These are phyloP conservation scores for Penicillium brasilianum DNA, from an alignment of 2,329 filamentous ascomycete species.

Conservation along the genomic window DNA sequence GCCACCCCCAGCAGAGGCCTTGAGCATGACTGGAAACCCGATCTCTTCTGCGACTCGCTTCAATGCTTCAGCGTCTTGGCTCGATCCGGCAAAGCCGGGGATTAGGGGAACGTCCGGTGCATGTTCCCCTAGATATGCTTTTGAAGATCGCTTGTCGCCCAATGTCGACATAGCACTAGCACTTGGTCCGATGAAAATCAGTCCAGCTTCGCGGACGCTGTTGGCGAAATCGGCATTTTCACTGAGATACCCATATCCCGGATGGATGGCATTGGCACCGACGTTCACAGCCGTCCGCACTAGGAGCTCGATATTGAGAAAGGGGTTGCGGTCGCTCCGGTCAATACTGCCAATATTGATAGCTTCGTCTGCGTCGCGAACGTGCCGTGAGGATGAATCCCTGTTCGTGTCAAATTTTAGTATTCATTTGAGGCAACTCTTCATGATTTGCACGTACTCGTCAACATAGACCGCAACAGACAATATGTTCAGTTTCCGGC, in stretches of 20 bases:
- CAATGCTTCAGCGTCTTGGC: constrained; percentile 29
- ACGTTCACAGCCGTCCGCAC: constrained; percentile 31
- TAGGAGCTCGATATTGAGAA: constrained; percentile 38
- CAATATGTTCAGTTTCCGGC: constrained; percentile 29
- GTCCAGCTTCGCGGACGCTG: constrained; percentile 33
- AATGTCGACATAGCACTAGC: constrained; percentile 37
- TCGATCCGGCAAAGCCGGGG: constrained; percentile 32
- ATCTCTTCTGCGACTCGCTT: constrained; percentile 31
- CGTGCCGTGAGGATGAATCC: constrained; percentile 37
- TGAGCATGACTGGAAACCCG: constrained; percentile 52
- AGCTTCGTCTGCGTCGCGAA: constrained; percentile 41
- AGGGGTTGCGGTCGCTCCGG: constrained; percentile 22
- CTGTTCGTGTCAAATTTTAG: constrained; percentile 15
- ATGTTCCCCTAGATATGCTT: constrained; percentile 26
- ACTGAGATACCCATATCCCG: constrained; percentile 44
- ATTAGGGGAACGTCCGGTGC: constrained; percentile 38
- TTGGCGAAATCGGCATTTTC: constrained; percentile 42
- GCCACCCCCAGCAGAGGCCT: constrained; percentile 56
- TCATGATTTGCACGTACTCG: constrained; percentile 9
- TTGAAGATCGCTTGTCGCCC: constrained; percentile 27
- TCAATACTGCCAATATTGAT: constrained; percentile 33
- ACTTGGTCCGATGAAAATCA: constrained; percentile 42
- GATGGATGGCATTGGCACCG: constrained; percentile 37
- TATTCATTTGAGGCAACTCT: background rate
- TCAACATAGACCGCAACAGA: constrained; percentile 27